phyloP scores from a whole-genome alignment of 306 rosid genomes.

The Erythrophleum fordii region DNA sequence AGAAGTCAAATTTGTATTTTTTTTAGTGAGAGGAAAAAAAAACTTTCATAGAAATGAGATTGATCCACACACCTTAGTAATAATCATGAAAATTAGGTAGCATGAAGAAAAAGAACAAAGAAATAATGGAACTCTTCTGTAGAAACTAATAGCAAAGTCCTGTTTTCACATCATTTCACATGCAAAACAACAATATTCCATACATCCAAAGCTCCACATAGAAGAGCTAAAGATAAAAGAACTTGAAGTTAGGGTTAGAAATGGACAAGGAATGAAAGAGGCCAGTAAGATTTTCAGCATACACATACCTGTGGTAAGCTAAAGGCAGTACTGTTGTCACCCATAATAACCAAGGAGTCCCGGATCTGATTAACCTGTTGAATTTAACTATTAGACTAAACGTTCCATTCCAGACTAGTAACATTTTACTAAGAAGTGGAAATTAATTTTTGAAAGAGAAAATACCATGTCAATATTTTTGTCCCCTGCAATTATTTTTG shows the following conservation, averaged over 20 bases:
- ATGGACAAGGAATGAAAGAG: neutral
- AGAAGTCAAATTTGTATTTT: neutral
- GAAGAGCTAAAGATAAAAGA: neutral
- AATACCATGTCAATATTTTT: conserved; percentile 81
- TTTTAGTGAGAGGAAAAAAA: neutral
- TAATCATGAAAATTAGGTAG: neutral
- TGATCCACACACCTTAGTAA: neutral
- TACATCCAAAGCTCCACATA: neutral
- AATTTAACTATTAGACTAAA: conserved; percentile 38
- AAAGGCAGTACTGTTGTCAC: conserved; percentile 91
- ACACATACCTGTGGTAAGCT: conserved; percentile 86
- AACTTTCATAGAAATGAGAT: neutral
- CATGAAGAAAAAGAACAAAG: neutral
- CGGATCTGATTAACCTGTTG: conserved; percentile 91
- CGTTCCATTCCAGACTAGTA: conserved; percentile 30
- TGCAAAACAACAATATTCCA: neutral
- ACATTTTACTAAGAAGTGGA: conserved; percentile 30
- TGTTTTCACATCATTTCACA: neutral
- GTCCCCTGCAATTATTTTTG: conserved; percentile 42
- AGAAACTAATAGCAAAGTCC: neutral
- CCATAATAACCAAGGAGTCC: conserved; percentile 89
- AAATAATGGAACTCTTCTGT: neutral
- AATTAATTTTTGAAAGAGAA: conserved; percentile 40
- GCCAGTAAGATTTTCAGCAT: neutral
- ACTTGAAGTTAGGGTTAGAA: neutral